phyloP scores from a whole-genome alignment of 2,329 filamentous ascomycete genomes.

The Ceratocystis cacaofunesta region DNA sequence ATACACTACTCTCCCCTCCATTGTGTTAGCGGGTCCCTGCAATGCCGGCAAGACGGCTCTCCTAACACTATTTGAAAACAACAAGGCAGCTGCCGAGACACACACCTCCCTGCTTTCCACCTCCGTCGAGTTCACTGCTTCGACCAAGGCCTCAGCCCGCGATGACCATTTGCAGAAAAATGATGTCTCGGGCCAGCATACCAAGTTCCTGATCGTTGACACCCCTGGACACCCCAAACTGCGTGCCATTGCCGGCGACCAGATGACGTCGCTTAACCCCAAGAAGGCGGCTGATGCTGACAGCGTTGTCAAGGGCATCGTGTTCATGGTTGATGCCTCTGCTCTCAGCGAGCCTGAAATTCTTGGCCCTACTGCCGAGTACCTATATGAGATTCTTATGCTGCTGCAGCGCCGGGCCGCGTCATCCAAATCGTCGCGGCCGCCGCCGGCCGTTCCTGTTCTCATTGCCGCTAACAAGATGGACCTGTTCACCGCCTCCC shows the following conservation, averaged over 20 bases:
- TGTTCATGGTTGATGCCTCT: constrained; percentile 82
- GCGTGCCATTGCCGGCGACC: constrained; percentile 44
- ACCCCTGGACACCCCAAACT: constrained; percentile 95
- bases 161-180: constrained; percentile 42
- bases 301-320: constrained; percentile 50
- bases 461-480: constrained; percentile 88
- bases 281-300: constrained; percentile 21
- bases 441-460: constrained; percentile 49
- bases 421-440: constrained; percentile 30
- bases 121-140: constrained; percentile 40
- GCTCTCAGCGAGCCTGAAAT: constrained; percentile 43
- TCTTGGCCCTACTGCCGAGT: constrained; percentile 61
- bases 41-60: constrained; percentile 80
- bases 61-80: constrained; percentile 55
- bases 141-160: constrained; percentile 30
- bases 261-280: constrained; percentile 20
- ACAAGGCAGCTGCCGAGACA: constrained; percentile 32
- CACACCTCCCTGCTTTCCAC: constrained; percentile 40
- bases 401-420: constrained; percentile 60
- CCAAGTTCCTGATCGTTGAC: constrained; percentile 65
- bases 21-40: constrained; percentile 68
- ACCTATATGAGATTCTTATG: constrained; percentile 81
- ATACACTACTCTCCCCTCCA: constrained; percentile 54
- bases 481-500: constrained; percentile 86
- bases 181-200: constrained; percentile 39